phyloP scores from a whole-genome alignment of 345 rosid genomes.

The Diplotaxis tenuifolia region DNA sequence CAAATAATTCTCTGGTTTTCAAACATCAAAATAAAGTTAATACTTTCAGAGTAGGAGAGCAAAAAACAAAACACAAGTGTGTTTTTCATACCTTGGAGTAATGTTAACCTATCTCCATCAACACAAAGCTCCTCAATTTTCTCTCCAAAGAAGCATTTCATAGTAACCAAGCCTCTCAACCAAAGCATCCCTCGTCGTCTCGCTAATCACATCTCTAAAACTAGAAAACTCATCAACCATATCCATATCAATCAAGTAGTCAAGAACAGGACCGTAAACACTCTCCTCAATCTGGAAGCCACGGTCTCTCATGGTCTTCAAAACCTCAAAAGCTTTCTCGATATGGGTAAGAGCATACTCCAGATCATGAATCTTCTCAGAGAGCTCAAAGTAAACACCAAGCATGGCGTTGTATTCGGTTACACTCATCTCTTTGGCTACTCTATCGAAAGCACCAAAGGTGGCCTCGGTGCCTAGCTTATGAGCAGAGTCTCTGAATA shows the following conservation, averaged over 20 bases:
- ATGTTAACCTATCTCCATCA: slow-evolving; percentile 28
- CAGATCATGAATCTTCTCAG: slow-evolving; percentile 45
- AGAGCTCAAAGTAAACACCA: slow-evolving; percentile 48
- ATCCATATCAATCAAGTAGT: slow-evolving; percentile 58
- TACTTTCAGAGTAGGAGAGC: not conserved
- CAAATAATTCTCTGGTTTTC: slow-evolving; percentile 61
- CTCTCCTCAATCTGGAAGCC: slow-evolving; percentile 60
- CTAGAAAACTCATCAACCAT: slow-evolving; percentile 62
- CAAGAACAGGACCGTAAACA: slow-evolving; percentile 64
- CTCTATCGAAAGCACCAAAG: slow-evolving; percentile 43
- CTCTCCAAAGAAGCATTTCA: slow-evolving; percentile 73
- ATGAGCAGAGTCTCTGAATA: slow-evolving; percentile 42
- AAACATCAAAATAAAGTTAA: not conserved
- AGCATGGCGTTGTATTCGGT: slow-evolving; percentile 65
- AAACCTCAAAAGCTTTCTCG: slow-evolving; percentile 43
- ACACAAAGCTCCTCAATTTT: slow-evolving; percentile 59
- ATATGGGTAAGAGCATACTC: slow-evolving; percentile 46
- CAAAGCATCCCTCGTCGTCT: slow-evolving; percentile 37
- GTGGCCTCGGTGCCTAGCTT: slow-evolving; percentile 55
- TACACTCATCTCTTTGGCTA: slow-evolving; percentile 63
- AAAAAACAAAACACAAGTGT: not conserved
- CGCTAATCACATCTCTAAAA: slow-evolving; percentile 42
- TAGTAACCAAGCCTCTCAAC: slow-evolving; percentile 65
- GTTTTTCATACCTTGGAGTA: slow-evolving; percentile 48
- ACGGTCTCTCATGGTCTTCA: slow-evolving; percentile 59